Base-by-base conservation (phyloP, 371 early-diverging fungal species). In the Thermomucor indicae-seudaticae region DNA sequence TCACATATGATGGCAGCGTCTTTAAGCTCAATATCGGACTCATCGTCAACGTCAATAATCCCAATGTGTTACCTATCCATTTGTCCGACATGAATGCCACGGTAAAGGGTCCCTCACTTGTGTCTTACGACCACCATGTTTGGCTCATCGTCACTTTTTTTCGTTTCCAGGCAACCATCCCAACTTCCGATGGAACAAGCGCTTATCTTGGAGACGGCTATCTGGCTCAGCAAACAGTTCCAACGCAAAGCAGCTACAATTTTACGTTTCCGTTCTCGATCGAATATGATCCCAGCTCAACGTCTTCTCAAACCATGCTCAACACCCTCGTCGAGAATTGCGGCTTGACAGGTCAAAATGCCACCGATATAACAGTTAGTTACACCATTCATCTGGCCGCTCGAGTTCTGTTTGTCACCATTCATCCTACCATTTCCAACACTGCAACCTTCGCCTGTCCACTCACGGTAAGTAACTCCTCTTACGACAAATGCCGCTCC, bases 221-320 rank as follows among this genome's bases (percentile, higher is more conserved):
- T 10, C 22, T 79, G 27, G 62, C 48, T 37, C 32, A 65, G 2
- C 72, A 72, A 30, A 45, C 47, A 5, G 64, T 79, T 32, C 73
- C 78, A 1, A 52, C 41, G 4, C 47, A 78, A 11, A 62, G 67
- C 10, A 59, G 64, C 23, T 58, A 49, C 43, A 66, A 63, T 39
- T 70, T 81, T 46, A 62, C 61, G 0, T 79, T 73, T 51, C 78
- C 80, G 11, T 75, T 81, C 42, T 16, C 56, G 0, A 70, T 79
- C 32, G 31, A 55, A 30, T 81, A 81, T 31, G 51, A 66, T 17
- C 61, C 77, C 0, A 34, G 48, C 3, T 32, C 56, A 0, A 64
- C 76, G 24, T 25, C 35, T 2, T 69, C 73, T 40, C 58, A 64
- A 32, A 60, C 67, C 6, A 70, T 81, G 17, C 30, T 81, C 28